Evolutionary conservation across 306 rosid genomes (phyloP), one percentile per base, ranked within the genome.

Genomic region (Albizia julibrissin): DNA sequence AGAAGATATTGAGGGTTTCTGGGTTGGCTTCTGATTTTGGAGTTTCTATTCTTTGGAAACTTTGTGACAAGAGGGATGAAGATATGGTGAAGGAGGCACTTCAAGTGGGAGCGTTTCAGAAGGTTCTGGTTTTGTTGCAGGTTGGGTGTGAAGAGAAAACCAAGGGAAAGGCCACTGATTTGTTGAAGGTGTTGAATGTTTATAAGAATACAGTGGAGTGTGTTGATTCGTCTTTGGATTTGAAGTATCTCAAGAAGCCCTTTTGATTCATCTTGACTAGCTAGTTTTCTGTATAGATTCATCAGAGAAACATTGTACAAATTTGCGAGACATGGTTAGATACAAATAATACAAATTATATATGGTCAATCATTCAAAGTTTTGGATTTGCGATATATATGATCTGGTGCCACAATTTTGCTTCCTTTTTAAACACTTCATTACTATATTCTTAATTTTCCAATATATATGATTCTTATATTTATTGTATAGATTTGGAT

Each of bases 61-160:
- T 90, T 2, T 83, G 85, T 82, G 82, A 81, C 9, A 85, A 88
- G 68, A 85, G 13, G 10, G 85, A 83, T 12, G 88, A 84, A 16
- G 39, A 7, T 43, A 73, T 68, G 78, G 40, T 88, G 79, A 69
- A 88, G 61, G 97, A 91, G 75, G 97, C 89, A 14, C 46, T 91
- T 85, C 93, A 89, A 73, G 88, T 85, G 29, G 97, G 94, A 15
- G 91, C 87, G 29, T 89, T 92, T 72, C 92, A 92, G 84, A 94
- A 94, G 83, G 78, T 92, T 5, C 83, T 94, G 91, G 91, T 94
- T 75, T 24, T 92, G 79, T 84, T 94, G 86, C 98, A 94, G 76
- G 89, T 92, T 46, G 97, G 98, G 1, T 91, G 94, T 78, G 86
- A 80, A 15, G 94, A 86, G 72, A 77, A 65, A 16, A 83, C 86